These are phyloP conservation scores for Misopates orontium DNA, from an alignment of 257 asterid species.

Conservation along the genomic window DNA sequence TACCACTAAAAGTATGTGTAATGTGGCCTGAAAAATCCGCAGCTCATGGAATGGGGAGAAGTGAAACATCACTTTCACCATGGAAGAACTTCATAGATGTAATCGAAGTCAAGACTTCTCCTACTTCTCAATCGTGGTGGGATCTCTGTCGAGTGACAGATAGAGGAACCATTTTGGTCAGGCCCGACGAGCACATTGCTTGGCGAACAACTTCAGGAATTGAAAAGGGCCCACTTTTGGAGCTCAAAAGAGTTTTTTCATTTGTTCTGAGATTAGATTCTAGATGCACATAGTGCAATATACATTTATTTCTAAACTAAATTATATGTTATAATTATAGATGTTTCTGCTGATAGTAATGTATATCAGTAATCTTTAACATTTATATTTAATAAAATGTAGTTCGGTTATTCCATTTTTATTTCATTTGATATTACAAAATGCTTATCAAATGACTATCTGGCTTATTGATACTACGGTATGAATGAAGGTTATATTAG, in stretches of 20 bases:
- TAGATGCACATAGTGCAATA: slow-evolving; percentile 18
- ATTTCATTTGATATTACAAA: too few species aligned
- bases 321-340: not conserved
- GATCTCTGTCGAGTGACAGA: slow-evolving; percentile 70
- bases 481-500: too few species aligned
- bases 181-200: slow-evolving; percentile 93
- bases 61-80: slow-evolving; percentile 49
- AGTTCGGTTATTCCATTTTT: too few species aligned
- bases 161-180: slow-evolving; percentile 78
- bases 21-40: slow-evolving; percentile 58
- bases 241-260: slow-evolving; percentile 52
- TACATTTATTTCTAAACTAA: too few species aligned
- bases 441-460: too few species aligned
- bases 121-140: slow-evolving; percentile 74
- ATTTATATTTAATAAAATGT: not conserved
- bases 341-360: not conserved
- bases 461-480: too few species aligned
- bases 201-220: slow-evolving; percentile 60
- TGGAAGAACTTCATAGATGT: slow-evolving; percentile 66
- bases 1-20: slow-evolving; percentile 60
- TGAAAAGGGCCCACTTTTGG: slow-evolving; percentile 36
- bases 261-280: slow-evolving; percentile 44
- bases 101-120: slow-evolving; percentile 42
- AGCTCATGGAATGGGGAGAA: slow-evolving; percentile 33
- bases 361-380: not conserved